Conservation (phyloP, 805 yeast species). For the Zygotorulaspora sp. region DNA sequence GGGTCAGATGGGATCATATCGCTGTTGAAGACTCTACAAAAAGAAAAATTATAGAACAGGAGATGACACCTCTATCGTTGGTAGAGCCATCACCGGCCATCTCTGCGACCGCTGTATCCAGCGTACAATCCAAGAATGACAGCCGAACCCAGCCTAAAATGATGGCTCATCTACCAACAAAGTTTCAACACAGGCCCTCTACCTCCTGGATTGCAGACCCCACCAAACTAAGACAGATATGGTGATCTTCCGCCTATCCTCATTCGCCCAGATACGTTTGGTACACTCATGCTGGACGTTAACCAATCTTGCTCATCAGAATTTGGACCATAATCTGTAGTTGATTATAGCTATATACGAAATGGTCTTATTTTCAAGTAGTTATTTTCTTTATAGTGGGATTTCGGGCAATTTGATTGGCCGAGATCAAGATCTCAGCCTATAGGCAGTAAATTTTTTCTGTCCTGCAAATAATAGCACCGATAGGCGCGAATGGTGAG, state of each 20-base stretch:
- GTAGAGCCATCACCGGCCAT: slow-evolving; percentile 1
- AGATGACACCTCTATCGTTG: slow-evolving; percentile 17
- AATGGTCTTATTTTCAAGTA: too few species aligned
- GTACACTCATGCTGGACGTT: slow-evolving; percentile 1
- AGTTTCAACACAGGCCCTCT: slow-evolving; percentile 10
- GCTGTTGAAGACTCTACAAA: slow-evolving; percentile 1
- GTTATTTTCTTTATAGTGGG: too few species aligned
- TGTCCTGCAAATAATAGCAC: slow-evolving; percentile 3
- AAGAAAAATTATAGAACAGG: slow-evolving; percentile 5
- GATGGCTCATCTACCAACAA: slow-evolving; percentile 1
- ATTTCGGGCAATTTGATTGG: slow-evolving; percentile 17
- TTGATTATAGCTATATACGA: too few species aligned
- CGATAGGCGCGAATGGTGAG: slow-evolving; percentile 10
- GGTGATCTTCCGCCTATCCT: slow-evolving; percentile 11
- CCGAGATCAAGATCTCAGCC: slow-evolving; percentile 1
- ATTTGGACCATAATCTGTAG: too few species aligned
- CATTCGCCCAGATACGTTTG: too few species aligned
- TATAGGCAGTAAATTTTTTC: slow-evolving; percentile 4
- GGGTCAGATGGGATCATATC: slow-evolving; percentile 26
- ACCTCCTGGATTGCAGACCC: slow-evolving; percentile 4
- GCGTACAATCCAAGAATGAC: not conserved
- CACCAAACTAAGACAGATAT: slow-evolving; percentile 9
- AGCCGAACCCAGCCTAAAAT: not conserved
- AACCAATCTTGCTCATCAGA: not conserved
- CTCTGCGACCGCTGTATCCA: not conserved